These are phyloP conservation scores for Russula ochroleuca DNA, from an alignment of 768 basidiomycete species.

Conservation along the genomic window DNA sequence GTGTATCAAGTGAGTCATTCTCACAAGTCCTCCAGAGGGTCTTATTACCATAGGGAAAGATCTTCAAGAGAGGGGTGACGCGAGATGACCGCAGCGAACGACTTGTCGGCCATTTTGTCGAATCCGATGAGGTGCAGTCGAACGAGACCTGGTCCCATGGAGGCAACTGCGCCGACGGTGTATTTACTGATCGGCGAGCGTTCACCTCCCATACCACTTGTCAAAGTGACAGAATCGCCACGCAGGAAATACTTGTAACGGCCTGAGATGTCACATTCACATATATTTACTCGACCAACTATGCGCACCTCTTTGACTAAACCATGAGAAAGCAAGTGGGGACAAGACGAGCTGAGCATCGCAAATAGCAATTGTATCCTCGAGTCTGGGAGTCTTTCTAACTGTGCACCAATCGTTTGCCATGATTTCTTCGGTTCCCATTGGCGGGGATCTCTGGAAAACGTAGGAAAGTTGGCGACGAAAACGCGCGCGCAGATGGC, in stretches of 20 bases:
- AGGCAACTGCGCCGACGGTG: constrained; percentile 46
- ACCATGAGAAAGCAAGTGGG: constrained; percentile 49
- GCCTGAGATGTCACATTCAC: not conserved
- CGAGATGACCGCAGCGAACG: constrained; percentile 49
- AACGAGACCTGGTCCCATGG: constrained; percentile 23
- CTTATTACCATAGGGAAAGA: constrained; percentile 51
- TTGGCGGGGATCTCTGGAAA: constrained; percentile 38
- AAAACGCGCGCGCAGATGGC: constrained; percentile 51
- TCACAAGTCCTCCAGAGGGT: constrained; percentile 3
- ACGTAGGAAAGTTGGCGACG: constrained; percentile 40
- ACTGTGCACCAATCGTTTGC: constrained; percentile 34
- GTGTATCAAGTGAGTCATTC: constrained; percentile 18
- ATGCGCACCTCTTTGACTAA: constrained; percentile 51
- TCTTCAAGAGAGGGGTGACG: constrained; percentile 43
- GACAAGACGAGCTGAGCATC: constrained; percentile 47
- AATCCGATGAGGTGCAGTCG: constrained; percentile 53
- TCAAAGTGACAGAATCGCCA: constrained; percentile 47
- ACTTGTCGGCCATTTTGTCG: constrained; percentile 46
- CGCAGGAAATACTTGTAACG: constrained; percentile 52
- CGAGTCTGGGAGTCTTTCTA: constrained; percentile 50
- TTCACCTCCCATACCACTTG: constrained; percentile 45
- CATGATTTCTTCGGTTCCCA: constrained; percentile 37
- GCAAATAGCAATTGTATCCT: constrained; percentile 49
- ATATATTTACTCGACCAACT: not conserved
- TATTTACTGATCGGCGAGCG: constrained; percentile 39